Evolutionary conservation across 306 rosid genomes (phyloP), one percentile per base, ranked within the genome.

Genomic region (Cyclanthera cordifolia): DNA sequence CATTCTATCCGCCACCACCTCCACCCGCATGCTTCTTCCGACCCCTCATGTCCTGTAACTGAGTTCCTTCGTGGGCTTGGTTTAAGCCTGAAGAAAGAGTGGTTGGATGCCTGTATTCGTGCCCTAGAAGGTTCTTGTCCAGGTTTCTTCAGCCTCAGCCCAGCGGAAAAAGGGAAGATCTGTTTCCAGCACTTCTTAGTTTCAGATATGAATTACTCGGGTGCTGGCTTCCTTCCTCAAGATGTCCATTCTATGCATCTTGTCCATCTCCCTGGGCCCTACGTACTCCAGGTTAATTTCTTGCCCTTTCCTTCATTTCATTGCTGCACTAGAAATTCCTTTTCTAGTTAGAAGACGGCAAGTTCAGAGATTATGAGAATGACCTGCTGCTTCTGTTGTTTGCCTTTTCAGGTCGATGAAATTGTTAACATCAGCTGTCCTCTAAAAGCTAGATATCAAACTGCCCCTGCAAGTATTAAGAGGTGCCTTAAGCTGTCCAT

Each of bases 401-500:
- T 52, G 5, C 34, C n/a, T 28, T 52, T 47, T 30, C 58, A 89
- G 98, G 84, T 93, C 74, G 98, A 93, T 75, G 98, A 93, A 81
- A 80, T 90, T 70, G 74, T 86, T 64, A 89, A 89, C 75, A 75
- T 93, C 21, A 80, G 73, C 45, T 80, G 87, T 78, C 81, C 95
- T 58, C 88, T 89, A 9, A 78, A 74, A 53, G 64, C 79, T 32
- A 89, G 98, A 82, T 89, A 89, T 71, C 83, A 87, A 67, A 71
- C 79, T 70, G 86, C 98, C 30, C 72, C 87, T 55, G 81, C 87
- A 1, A 84, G 86, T 23, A 53, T 74, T 71, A 89, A 93, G 77
- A 83, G 96, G 81, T 87, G 95, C 73, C 85, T 93, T 23, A 93
- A 93, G 75, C 59, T 93, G 74, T 93, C 96, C 2, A 80, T 93